Conservation (phyloP, 139 green algal species). For the Closterium sp. region DNA sequence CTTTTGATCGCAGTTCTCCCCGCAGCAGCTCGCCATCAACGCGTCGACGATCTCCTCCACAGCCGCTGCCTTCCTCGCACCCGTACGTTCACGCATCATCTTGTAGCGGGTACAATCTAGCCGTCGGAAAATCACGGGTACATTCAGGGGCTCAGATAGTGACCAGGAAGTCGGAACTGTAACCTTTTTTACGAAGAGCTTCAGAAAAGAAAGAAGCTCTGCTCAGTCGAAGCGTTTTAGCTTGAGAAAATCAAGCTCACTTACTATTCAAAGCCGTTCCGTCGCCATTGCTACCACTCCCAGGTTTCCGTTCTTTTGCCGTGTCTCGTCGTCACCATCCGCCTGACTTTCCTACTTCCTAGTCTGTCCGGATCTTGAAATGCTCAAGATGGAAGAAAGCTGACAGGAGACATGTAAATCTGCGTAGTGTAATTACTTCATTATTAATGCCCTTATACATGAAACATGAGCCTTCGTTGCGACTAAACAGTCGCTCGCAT, state of each 20-base stretch:
- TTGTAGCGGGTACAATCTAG: neutral
- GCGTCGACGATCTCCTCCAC: neutral
- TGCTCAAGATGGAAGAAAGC: too few species aligned
- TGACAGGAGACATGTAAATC: too few species aligned
- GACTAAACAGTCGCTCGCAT: too few species aligned
- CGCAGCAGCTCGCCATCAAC: neutral
- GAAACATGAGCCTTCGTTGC: too few species aligned
- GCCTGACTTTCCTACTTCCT: too few species aligned
- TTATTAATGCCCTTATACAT: too few species aligned
- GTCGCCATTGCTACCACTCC: neutral
- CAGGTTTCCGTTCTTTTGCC: neutral
- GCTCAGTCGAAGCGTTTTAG: neutral
- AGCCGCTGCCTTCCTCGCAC: neutral
- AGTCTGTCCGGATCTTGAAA: too few species aligned
- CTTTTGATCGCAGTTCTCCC: neutral
- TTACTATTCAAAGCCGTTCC: neutral
- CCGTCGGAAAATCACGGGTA: neutral
- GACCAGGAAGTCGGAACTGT: neutral
- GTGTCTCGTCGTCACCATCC: neutral
- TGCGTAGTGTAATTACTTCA: too few species aligned
- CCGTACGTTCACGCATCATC: neutral
- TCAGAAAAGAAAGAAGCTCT: too few species aligned
- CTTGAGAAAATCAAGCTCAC: neutral
- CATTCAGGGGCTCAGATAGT: neutral
- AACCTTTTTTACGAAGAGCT: too few species aligned